These are phyloP conservation scores for Torulaspora indica DNA, from an alignment of 805 yeast species.

Conservation along the genomic window DNA sequence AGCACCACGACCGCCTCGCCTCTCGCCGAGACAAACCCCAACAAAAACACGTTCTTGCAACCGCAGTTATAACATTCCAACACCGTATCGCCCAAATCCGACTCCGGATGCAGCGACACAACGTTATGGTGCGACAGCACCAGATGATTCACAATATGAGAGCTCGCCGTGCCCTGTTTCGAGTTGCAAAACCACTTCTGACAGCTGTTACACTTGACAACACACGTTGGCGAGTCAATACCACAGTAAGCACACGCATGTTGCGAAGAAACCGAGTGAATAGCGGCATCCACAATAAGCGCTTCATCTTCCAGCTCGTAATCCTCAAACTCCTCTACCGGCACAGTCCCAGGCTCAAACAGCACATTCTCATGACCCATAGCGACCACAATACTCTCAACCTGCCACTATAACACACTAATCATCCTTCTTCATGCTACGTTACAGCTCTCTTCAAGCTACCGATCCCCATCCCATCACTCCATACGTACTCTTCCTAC, in stretches of 20 bases:
- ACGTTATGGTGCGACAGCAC: conserved; percentile 72
- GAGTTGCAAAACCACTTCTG: conserved; percentile 88
- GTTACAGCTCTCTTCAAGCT: neutral
- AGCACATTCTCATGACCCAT: conserved; percentile 2
- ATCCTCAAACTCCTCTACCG: neutral
- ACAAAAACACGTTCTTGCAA: conserved; percentile 64
- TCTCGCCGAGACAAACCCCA: conserved; percentile 86
- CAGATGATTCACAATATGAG: conserved; percentile 83
- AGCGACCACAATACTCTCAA: too few species aligned
- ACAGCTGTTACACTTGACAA: conserved; percentile 73
- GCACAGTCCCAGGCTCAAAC: neutral
- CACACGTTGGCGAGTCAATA: conserved; percentile 54
- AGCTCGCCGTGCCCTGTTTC: conserved; percentile 50
- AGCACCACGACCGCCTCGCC: conserved; percentile 82
- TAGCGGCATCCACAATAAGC: conserved; percentile 2
- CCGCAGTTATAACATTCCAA: conserved; percentile 93
- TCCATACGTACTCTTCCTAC: too few species aligned
- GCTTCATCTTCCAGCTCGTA: conserved; percentile 3
- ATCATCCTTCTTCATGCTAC: too few species aligned
- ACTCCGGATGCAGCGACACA: conserved; percentile 70
- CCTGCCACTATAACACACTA: too few species aligned
- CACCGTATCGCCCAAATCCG: conserved; percentile 80
- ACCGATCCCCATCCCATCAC: too few species aligned
- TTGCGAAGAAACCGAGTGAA: conserved; percentile 11
- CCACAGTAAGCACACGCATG: conserved; percentile 71